A percentile compares a stretch with the other conserved stretches of the same genome.
These are phyloP conservation scores for Calvatia gigantea DNA, from an alignment of 768 basidiomycete species.

Conservation along the genomic window DNA sequence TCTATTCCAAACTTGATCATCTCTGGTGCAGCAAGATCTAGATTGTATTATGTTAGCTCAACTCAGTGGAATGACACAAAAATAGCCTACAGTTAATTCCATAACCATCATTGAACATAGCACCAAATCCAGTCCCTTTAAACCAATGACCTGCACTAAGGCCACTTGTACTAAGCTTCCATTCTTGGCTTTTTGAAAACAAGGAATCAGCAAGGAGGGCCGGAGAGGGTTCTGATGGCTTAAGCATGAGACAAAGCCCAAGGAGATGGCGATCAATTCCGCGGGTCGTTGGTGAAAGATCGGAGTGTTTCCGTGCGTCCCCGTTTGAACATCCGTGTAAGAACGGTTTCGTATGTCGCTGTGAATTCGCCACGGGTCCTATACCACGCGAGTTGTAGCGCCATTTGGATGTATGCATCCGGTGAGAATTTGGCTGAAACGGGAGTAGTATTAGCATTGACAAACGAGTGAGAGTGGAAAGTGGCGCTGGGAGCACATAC, in stretches of 20 bases:
- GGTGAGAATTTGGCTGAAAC: slow-evolving; percentile 45
- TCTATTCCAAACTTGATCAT: slow-evolving; percentile 92
- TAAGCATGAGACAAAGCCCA: slow-evolving; percentile 68
- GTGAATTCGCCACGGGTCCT: slow-evolving; percentile 71
- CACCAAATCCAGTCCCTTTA: slow-evolving; percentile 89
- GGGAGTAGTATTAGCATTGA: not conserved
- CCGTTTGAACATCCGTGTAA: slow-evolving; percentile 82
- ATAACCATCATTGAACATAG: slow-evolving; percentile 81
- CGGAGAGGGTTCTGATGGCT: slow-evolving; percentile 51
- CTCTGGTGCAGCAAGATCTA: slow-evolving; percentile 78
- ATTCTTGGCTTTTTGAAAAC: slow-evolving; percentile 70
- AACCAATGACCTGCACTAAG: slow-evolving; percentile 84
- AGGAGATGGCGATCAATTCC: slow-evolving; percentile 93
- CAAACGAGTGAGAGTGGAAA: not conserved
- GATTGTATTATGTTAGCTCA: not conserved
- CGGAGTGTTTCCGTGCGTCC: slow-evolving; percentile 92
- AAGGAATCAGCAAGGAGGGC: slow-evolving; percentile 74
- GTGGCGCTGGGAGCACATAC: slow-evolving; percentile 45
- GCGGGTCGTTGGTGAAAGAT: slow-evolving; percentile 60
- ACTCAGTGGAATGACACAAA: not conserved
- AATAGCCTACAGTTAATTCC: slow-evolving; percentile 82
- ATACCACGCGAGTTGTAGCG: slow-evolving; percentile 89
- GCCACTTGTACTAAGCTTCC: slow-evolving; percentile 90
- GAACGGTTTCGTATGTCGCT: slow-evolving; percentile 90
- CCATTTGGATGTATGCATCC: slow-evolving; percentile 90